These are phyloP conservation scores for Suhomyces bolitotheri DNA, from an alignment of 1,139 yeast species.

Conservation along the genomic window DNA sequence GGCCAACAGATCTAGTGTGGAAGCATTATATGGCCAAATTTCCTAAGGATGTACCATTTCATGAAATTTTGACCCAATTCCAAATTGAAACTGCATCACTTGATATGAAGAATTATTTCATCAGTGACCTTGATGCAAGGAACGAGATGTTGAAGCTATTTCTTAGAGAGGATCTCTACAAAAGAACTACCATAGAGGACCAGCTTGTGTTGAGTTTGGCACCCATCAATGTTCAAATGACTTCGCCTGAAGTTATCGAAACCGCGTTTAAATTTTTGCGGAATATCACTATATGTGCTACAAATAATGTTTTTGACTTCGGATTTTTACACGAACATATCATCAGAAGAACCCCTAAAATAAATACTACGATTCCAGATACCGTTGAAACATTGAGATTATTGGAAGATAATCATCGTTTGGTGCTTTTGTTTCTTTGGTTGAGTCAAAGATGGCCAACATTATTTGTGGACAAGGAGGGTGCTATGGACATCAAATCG, in stretches of 20 bases:
- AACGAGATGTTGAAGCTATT: conserved; percentile 48
- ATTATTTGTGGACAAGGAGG: conserved; percentile 70
- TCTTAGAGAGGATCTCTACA: conserved; percentile 30
- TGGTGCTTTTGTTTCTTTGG: conserved; percentile 78
- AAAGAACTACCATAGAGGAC: conserved; percentile 44
- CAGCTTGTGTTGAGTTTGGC: conserved; percentile 60
- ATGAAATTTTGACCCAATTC: conserved; percentile 49
- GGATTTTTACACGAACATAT: conserved; percentile 36
- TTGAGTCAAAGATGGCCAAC: conserved; percentile 84
- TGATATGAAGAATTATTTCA: conserved; percentile 31
- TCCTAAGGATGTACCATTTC: conserved; percentile 46
- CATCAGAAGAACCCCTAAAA: conserved; percentile 25
- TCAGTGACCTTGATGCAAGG: conserved; percentile 49
- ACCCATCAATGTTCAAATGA: conserved; percentile 45
- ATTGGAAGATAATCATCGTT: conserved; percentile 71
- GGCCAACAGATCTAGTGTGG: conserved; percentile 74
- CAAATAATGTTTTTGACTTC: conserved; percentile 47
- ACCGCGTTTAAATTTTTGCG: conserved; percentile 36
- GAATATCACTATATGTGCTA: conserved; percentile 38
- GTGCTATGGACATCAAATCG: conserved; percentile 68
- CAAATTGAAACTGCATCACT: conserved; percentile 33
- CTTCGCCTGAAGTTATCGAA: conserved; percentile 28
- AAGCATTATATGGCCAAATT: conserved; percentile 55
- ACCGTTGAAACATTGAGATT: conserved; percentile 42
- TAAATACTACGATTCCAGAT: conserved; percentile 22